Evolutionary conservation across 331 rosid species (phyloP), one percentile per base, ranked within the genome.

Genomic region (Prunus yedoensis): DNA sequence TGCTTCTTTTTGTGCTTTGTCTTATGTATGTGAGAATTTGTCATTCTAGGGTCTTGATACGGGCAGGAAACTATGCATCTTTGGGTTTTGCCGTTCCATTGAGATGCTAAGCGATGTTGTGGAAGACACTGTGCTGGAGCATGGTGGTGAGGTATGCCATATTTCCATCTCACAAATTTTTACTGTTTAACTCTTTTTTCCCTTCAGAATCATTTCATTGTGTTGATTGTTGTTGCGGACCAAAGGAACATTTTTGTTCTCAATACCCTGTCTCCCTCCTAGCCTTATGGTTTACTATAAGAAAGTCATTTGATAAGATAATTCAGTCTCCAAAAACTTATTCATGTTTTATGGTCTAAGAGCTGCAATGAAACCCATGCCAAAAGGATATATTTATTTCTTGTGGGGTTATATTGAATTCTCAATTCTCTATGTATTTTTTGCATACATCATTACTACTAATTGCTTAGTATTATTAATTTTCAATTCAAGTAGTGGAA

Each of bases 71-170:
- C 91, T 94, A n/a, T 94, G 98, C 70, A 91, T 94, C 68, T 90
- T 88, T 74, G 97, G 98, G 16, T 94, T 91, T 79, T 94, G 98
- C 86, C 98, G 97, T 62, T 94, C 98, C 74, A 82, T 94, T 58
- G 98, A 94, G 87, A 94, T 94, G 98, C 92, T 94, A 45, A 94
- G 95, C 78, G 98, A 94, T 81, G 98, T 94, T 52, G 97, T 94
- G 70, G 93, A 94, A 84, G 97, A 91, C 87, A 91, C 94, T 13
- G 98, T 94, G 76, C 83, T 94, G 79, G 97, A 90, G 84, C 88
- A 94, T 58, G 98, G 98, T 17, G 98, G 98, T 61, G 98, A 94
- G 97, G 98, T 94, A 87, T 66, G 88, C 25, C 73, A 61, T 60
- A 32, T 65, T 62, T 43, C 57, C 68, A 30, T 27, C 51, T 77